These are phyloP conservation scores for Paramecium bursaria DNA, from an alignment of 73 alveolate species.

Conservation along the genomic window DNA sequence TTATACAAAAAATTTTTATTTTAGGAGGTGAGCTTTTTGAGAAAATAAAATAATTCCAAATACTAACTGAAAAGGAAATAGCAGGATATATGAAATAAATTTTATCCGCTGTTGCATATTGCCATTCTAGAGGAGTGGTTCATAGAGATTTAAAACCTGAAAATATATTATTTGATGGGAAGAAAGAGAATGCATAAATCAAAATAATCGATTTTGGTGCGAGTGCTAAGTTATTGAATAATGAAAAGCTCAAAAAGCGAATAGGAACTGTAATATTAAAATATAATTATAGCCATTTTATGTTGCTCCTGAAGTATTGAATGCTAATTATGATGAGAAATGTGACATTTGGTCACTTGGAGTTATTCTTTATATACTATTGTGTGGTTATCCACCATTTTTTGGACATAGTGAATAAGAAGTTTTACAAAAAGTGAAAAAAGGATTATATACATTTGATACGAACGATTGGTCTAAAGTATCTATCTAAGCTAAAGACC, in stretches of 20 bases:
- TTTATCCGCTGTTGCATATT: slow-evolving; percentile 83
- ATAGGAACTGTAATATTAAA: slow-evolving; percentile 63
- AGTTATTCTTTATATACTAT: slow-evolving; percentile 70
- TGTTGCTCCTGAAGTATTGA: slow-evolving; percentile 79
- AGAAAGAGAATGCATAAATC: slow-evolving; percentile 77
- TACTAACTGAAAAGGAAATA: slow-evolving; percentile 77
- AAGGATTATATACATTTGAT: slow-evolving; percentile 59
- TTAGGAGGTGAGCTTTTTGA: slow-evolving; percentile 78
- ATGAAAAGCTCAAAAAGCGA: slow-evolving; percentile 50
- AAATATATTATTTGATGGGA: slow-evolving; percentile 87
- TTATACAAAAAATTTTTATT: background rate
- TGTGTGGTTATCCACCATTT: slow-evolving; percentile 73
- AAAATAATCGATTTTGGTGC: slow-evolving; percentile 93
- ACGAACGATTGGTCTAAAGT: slow-evolving; percentile 53
- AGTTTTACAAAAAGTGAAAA: slow-evolving; percentile 52
- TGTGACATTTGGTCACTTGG: slow-evolving; percentile 80
- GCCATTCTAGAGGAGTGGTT: slow-evolving; percentile 90
- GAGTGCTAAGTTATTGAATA: slow-evolving; percentile 57
- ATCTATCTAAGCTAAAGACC: slow-evolving; percentile 69
- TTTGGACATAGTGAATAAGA: slow-evolving; percentile 68
- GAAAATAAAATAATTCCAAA: slow-evolving; percentile 74
- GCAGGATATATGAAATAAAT: slow-evolving; percentile 78
- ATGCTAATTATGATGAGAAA: slow-evolving; percentile 73
- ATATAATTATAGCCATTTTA: slow-evolving; percentile 44
- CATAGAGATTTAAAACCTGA: slow-evolving; percentile 97